These are phyloP conservation scores for Prillingera fragicola DNA, from an alignment of 1,284 basidiomycete species.

Conservation along the genomic window DNA sequence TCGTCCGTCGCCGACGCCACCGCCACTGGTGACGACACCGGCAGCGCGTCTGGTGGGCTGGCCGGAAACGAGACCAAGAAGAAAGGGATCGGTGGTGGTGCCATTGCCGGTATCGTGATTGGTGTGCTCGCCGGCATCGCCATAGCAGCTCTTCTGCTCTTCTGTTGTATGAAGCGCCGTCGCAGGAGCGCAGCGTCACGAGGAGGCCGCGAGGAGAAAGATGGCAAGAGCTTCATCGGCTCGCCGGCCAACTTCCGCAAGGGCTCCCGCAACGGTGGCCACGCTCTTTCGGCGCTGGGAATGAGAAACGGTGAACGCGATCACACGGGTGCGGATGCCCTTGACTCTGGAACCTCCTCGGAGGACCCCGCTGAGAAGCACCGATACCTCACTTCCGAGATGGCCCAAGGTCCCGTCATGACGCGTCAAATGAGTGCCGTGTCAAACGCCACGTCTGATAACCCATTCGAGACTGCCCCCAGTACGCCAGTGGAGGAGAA, in stretches of 20 bases:
- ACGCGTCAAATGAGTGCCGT: too few species aligned
- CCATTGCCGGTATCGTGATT: constrained; percentile 40
- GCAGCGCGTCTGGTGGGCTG: too few species aligned
- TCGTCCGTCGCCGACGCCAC: constrained; percentile 27
- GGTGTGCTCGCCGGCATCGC: constrained; percentile 30
- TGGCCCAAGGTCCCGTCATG: too few species aligned
- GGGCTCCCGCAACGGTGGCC: constrained; percentile 1
- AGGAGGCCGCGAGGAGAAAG: constrained; percentile 10
- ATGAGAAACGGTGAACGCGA: too few species aligned
- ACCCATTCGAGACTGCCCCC: constrained; percentile 17
- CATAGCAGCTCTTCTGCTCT: constrained; percentile 24
- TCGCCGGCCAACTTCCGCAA: constrained; percentile 11
- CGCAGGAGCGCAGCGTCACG: constrained; percentile 2
- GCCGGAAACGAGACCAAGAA: too few species aligned
- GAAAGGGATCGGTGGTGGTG: constrained; percentile 26
- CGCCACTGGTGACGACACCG: background rate
- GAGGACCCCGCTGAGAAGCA: too few species aligned
- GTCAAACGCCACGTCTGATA: too few species aligned
- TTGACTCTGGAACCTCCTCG: too few species aligned
- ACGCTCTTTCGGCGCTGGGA: too few species aligned
- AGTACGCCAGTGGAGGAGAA: constrained; percentile 12
- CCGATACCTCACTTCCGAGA: too few species aligned
- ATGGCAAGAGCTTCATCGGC: constrained; percentile 2
- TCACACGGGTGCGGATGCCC: too few species aligned
- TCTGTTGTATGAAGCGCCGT: constrained; percentile 6